phyloP scores from a whole-genome alignment of 1,139 yeast species.

The Saccharomyces hybrid region DNA sequence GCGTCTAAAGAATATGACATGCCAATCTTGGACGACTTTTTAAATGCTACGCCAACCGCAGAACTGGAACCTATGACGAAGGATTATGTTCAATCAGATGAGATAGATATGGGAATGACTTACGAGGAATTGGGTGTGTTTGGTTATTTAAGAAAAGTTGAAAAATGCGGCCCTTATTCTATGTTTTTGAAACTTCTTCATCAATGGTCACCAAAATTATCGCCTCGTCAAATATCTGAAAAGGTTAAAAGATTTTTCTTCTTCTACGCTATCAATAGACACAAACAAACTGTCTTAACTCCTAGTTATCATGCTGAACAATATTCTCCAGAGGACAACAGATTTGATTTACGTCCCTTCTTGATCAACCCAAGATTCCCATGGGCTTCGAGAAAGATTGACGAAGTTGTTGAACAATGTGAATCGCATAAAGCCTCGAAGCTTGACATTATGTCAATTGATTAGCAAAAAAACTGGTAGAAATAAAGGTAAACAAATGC shows the following conservation, averaged over 20 bases:
- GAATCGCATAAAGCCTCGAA: slow-evolving; percentile 33
- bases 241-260: slow-evolving; percentile 90
- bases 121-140: slow-evolving; percentile 86
- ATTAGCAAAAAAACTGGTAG: slow-evolving; percentile 20
- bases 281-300: slow-evolving; percentile 91
- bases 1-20: slow-evolving; percentile 60
- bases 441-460: slow-evolving; percentile 38
- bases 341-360: slow-evolving; percentile 92
- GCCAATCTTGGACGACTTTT: slow-evolving; percentile 69
- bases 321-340: slow-evolving; percentile 94
- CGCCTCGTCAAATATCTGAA: slow-evolving; percentile 79
- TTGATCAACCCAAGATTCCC: slow-evolving; percentile 85
- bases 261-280: slow-evolving; percentile 90
- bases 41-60: slow-evolving; percentile 93
- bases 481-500: slow-evolving; percentile 6
- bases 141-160: slow-evolving; percentile 87
- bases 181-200: slow-evolving; percentile 87
- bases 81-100: slow-evolving; percentile 89
- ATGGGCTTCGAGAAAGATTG: slow-evolving; percentile 86
- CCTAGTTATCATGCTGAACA: slow-evolving; percentile 97
- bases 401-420: slow-evolving; percentile 53
- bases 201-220: slow-evolving; percentile 80
- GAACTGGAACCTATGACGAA: slow-evolving; percentile 94
- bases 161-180: slow-evolving; percentile 91
- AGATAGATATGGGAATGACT: slow-evolving; percentile 96